Evolutionary conservation across 2,329 filamentous ascomycete species (phyloP).

Genomic region (Ascochyta viciae-villosae): DNA sequence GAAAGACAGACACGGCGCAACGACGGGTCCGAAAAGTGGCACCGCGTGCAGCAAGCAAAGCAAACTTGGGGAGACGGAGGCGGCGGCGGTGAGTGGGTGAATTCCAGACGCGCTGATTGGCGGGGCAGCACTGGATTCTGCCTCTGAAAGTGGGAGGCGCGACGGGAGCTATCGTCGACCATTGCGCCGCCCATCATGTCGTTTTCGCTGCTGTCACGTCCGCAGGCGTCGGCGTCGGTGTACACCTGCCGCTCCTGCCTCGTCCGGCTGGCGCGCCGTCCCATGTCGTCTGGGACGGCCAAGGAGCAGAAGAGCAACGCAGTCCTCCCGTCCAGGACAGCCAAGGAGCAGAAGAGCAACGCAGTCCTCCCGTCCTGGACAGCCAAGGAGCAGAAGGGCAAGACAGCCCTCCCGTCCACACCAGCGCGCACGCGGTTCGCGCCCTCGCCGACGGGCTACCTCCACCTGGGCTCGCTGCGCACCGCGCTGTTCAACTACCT

Average conservation of each 20-base stretch:
- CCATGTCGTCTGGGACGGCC: constrained; percentile 21
- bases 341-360: constrained; percentile 10
- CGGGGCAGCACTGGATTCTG: constrained; percentile 10
- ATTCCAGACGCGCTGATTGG: constrained; percentile 20
- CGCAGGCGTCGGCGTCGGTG: constrained; percentile 25
- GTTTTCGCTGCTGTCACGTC: constrained; percentile 25
- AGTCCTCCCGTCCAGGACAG: constrained; percentile 29
- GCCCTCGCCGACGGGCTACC: constrained; percentile 90
- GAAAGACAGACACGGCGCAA: not conserved
- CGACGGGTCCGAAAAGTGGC: constrained; percentile 10
- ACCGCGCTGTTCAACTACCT: constrained; percentile 97
- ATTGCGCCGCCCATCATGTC: constrained; percentile 27
- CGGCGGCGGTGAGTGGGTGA: constrained; percentile 19
- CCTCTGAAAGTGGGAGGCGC: constrained; percentile 15
- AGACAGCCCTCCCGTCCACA: constrained; percentile 31
- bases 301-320: constrained; percentile 13
- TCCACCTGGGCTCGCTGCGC: constrained; percentile 89
- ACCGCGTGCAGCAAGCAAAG: not conserved
- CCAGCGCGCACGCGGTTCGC: constrained; percentile 80
- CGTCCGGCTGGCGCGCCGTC: constrained; percentile 25
- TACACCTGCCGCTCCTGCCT: constrained; percentile 44
- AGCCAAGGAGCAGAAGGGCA: constrained; percentile 8
- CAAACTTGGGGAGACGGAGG: constrained; percentile 8
- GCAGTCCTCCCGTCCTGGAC: not conserved
- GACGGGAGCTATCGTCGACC: not conserved